phyloP scores from a whole-genome alignment of 2,329 filamentous ascomycete species.

The Lasiodiplodia citricola region DNA sequence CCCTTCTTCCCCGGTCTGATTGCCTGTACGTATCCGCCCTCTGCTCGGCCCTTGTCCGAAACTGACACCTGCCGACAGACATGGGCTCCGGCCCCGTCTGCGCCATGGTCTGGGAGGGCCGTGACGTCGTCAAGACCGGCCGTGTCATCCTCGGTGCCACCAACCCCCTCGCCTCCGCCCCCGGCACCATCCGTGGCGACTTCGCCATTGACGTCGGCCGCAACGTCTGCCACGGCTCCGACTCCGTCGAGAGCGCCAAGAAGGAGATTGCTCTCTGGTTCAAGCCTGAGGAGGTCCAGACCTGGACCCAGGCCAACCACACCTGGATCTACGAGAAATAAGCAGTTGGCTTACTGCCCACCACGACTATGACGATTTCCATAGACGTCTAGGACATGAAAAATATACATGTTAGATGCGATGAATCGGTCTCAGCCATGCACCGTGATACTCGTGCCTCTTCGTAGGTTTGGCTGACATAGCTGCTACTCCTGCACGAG shows the following conservation, averaged over 20 bases:
- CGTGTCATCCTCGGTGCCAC: slow-evolving; percentile 96
- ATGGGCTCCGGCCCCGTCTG: slow-evolving; percentile 96
- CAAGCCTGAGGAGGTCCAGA: slow-evolving; percentile 82
- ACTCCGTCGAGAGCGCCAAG: slow-evolving; percentile 97
- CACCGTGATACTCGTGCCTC: not conserved
- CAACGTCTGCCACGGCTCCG: slow-evolving; percentile 99
- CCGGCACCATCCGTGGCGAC: slow-evolving; percentile 98
- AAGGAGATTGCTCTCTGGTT: slow-evolving; percentile 99
- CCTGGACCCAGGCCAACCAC: slow-evolving; percentile 61
- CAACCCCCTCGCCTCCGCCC: slow-evolving; percentile 93
- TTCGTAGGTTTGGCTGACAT: not conserved
- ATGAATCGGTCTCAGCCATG: not conserved
- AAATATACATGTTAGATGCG: slow-evolving; percentile 18
- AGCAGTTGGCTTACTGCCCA: not conserved
- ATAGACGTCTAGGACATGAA: slow-evolving; percentile 12
- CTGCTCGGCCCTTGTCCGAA: not conserved
- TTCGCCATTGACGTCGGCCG: slow-evolving; percentile 83
- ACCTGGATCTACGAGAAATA: slow-evolving; percentile 24
- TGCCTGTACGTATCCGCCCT: slow-evolving; percentile 65
- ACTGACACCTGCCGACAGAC: slow-evolving; percentile 60
- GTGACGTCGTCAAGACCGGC: slow-evolving; percentile 98
- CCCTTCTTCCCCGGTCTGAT: slow-evolving; percentile 96
- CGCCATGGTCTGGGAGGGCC: slow-evolving; percentile 99
- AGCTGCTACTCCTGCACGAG: not conserved
- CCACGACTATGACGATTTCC: slow-evolving; percentile 15